Percentiles rank a stretch among this genome's conserved stretches.
Evolutionary conservation across 2,329 filamentous ascomycete species (phyloP).

Genomic region (Sporothrix dimorphospora): DNA sequence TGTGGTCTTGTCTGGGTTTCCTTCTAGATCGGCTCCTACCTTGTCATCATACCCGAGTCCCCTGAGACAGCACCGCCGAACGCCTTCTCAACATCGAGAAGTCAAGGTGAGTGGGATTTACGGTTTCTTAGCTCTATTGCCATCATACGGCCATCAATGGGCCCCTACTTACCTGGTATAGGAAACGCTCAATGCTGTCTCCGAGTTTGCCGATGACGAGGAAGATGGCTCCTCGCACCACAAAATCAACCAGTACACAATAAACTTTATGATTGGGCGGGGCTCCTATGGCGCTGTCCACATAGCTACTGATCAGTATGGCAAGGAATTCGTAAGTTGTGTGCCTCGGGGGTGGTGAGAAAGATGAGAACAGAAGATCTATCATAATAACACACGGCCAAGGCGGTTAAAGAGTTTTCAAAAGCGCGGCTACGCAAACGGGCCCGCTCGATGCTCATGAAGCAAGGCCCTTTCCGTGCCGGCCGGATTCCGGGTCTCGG

Average conservation of each 20-base stretch:
- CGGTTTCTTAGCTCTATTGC: neutral
- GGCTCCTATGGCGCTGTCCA: constrained; percentile 96
- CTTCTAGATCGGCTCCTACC: constrained; percentile 49
- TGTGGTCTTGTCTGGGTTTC: neutral
- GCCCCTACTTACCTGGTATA: constrained; percentile 41
- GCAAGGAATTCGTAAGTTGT: constrained; percentile 81
- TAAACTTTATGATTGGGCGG: constrained; percentile 93
- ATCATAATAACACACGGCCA: constrained; percentile 32
- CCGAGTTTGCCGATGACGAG: constrained; percentile 83
- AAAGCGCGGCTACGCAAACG: constrained; percentile 88
- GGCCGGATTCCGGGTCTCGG: constrained; percentile 50
- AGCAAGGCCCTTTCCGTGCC: constrained; percentile 54
- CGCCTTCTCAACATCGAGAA: constrained; percentile 60
- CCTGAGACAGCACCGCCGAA: constrained; percentile 60
- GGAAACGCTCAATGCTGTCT: constrained; percentile 91
- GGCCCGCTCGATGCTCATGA: constrained; percentile 85
- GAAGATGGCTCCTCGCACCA: constrained; percentile 80
- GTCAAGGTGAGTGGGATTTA: constrained; percentile 53
- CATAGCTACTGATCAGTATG: constrained; percentile 85
- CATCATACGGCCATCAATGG: neutral
- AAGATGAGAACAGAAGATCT: neutral
- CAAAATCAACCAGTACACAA: constrained; percentile 91
- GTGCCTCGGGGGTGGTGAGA: neutral
- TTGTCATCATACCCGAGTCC: constrained; percentile 54
- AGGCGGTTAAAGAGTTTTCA: constrained; percentile 98